These are phyloP conservation scores for Podaxis carcinomalis DNA, from an alignment of 768 basidiomycete species.

Conservation along the genomic window DNA sequence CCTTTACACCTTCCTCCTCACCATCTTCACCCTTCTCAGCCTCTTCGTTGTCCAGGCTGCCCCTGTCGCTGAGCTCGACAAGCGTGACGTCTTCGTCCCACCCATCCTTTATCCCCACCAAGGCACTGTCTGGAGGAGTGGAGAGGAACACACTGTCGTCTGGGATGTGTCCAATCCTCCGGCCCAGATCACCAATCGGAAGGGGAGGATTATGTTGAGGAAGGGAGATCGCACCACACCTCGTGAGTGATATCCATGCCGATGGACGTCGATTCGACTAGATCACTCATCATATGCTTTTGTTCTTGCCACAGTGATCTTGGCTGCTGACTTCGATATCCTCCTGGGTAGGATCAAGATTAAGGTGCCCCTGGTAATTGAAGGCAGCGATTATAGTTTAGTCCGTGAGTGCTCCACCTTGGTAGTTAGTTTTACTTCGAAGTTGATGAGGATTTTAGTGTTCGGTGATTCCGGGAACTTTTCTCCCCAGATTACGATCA, in stretches of 20 bases:
- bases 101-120: constrained; percentile 32
- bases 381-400: constrained; percentile 31
- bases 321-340: constrained; percentile 35
- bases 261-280: not conserved
- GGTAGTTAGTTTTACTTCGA: not conserved
- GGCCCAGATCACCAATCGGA: constrained; percentile 41
- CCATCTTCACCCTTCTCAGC: constrained; percentile 11
- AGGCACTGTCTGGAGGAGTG: constrained; percentile 36
- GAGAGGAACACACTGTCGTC: constrained; percentile 34
- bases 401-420: constrained; percentile 29
- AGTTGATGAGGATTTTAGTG: constrained; percentile 15
- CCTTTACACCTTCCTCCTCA: constrained; percentile 6
- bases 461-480: constrained; percentile 30
- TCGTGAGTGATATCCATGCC: constrained; percentile 16
- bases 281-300: constrained; percentile 2
- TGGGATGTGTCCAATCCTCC: constrained; percentile 44
- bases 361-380: constrained; percentile 28
- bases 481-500: not conserved
- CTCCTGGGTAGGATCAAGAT: constrained; percentile 27
- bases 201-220: constrained; percentile 40
- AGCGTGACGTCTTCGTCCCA: constrained; percentile 48
- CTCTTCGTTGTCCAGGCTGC: constrained; percentile 18
- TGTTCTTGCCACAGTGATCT: constrained; percentile 17
- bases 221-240: constrained; percentile 26
- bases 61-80: constrained; percentile 16